These are phyloP conservation scores for Phytophthora pinifolia DNA, from an alignment of 352 stramenopile species.

Conservation along the genomic window DNA sequence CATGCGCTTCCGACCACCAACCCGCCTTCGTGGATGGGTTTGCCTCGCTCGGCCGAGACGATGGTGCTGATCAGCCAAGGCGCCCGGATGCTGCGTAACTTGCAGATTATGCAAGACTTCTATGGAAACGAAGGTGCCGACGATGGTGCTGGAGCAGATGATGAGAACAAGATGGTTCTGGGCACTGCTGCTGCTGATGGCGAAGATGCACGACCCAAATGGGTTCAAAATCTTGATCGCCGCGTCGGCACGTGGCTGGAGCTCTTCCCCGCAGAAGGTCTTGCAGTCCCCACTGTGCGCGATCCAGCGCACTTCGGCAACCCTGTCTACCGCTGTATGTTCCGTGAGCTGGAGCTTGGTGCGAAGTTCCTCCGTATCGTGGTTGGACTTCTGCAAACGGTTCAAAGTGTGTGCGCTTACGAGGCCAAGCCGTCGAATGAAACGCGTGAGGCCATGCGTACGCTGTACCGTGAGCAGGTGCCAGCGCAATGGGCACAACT, in stretches of 20 bases:
- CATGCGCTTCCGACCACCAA: constrained; percentile 87
- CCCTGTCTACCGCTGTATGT: constrained; percentile 92
- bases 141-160: constrained; percentile 30
- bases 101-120: constrained; percentile 83
- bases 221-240: constrained; percentile 81
- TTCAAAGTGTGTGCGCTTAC: constrained; percentile 81
- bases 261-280: constrained; percentile 46
- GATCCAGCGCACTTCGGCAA: constrained; percentile 72
- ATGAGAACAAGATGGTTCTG: constrained; percentile 67
- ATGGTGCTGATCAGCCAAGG: constrained; percentile 88
- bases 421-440: constrained; percentile 89
- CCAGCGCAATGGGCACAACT: constrained; percentile 57
- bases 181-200: constrained; percentile 30
- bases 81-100: constrained; percentile 71
- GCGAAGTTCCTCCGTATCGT: constrained; percentile 66
- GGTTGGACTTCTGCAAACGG: constrained; percentile 57
- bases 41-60: constrained; percentile 91
- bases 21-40: constrained; percentile 91
- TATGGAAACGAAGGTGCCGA: constrained; percentile 65
- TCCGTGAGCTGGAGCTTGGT: constrained; percentile 87
- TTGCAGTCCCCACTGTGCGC: constrained; percentile 47
- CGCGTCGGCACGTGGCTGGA: constrained; percentile 64
- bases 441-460: constrained; percentile 78
- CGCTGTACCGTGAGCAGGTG: constrained; percentile 69
- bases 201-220: constrained; percentile 65